phyloP scores from a whole-genome alignment of 2,329 filamentous ascomycete species.

The Graphiopsis chlorocephala region DNA sequence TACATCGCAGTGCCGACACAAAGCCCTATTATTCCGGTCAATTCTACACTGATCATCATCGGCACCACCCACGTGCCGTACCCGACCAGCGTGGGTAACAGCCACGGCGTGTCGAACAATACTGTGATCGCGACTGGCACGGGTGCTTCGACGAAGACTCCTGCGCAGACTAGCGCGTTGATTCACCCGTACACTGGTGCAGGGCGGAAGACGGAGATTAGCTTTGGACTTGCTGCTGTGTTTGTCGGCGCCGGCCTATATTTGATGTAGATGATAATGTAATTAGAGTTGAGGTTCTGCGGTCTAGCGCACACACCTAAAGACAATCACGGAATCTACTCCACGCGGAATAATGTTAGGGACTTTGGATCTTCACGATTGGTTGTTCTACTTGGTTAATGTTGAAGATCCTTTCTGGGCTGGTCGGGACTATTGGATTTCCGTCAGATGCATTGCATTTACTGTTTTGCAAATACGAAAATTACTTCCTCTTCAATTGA shows the following conservation, averaged over 20 bases:
- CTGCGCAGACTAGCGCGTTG: background rate
- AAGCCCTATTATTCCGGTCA: background rate
- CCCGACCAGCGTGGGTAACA: background rate
- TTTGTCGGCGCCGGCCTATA: background rate
- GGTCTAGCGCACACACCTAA: background rate
- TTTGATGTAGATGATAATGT: constrained; percentile 11
- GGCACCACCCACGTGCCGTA: background rate
- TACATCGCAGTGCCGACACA: background rate
- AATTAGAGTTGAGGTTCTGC: background rate
- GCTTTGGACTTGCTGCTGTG: constrained; percentile 3
- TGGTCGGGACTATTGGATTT: background rate
- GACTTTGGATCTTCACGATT: background rate
- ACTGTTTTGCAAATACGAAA: background rate
- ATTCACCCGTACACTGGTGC: constrained; percentile 11
- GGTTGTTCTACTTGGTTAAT: background rate
- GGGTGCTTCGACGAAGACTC: background rate
- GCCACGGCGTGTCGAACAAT: background rate
- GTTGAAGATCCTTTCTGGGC: background rate
- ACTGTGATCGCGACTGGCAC: constrained; percentile 1
- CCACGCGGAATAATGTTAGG: background rate
- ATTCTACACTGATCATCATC: background rate
- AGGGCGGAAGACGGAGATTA: background rate
- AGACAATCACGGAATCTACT: background rate
- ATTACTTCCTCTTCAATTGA: background rate
- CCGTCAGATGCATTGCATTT: background rate